Conservation (phyloP, 2,329 filamentous ascomycete genomes). For the Penicillium sp. region DNA sequence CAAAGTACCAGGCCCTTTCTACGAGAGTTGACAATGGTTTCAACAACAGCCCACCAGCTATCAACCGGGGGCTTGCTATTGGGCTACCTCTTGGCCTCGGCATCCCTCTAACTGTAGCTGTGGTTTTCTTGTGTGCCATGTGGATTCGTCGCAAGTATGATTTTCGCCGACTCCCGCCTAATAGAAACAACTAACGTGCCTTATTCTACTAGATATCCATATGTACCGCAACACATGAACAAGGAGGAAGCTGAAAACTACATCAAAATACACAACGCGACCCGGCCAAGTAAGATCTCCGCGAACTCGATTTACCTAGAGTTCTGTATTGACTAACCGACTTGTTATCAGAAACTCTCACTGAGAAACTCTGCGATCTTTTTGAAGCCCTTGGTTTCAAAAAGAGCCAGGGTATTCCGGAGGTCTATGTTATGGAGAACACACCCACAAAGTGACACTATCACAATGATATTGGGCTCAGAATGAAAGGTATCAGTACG, state of each 20-base stretch:
- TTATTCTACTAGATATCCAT: too few species aligned
- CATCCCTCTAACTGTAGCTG: background rate
- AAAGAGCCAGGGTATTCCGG: background rate
- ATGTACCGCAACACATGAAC: background rate
- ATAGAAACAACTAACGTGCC: background rate
- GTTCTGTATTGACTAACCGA: background rate
- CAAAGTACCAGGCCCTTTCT: background rate
- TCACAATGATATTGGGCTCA: background rate
- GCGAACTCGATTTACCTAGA: too few species aligned
- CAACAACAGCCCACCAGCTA: background rate
- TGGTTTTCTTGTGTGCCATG: background rate
- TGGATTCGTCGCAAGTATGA: background rate
- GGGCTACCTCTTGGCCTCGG: background rate
- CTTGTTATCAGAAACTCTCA: background rate
- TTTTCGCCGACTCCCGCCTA: background rate
- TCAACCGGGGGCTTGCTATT: background rate
- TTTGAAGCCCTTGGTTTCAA: background rate
- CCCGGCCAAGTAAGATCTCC: background rate
- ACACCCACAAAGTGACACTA: background rate
- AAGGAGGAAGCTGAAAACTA: background rate
- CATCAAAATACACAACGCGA: background rate
- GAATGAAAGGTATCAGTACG: background rate
- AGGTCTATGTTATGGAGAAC: background rate
- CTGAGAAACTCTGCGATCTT: background rate
- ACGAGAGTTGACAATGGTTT: background rate